Evolutionary conservation across 176 grass and related monocot genomes (phyloP), one percentile per base, ranked within the genome.

Genomic region (Ensete glaucum): DNA sequence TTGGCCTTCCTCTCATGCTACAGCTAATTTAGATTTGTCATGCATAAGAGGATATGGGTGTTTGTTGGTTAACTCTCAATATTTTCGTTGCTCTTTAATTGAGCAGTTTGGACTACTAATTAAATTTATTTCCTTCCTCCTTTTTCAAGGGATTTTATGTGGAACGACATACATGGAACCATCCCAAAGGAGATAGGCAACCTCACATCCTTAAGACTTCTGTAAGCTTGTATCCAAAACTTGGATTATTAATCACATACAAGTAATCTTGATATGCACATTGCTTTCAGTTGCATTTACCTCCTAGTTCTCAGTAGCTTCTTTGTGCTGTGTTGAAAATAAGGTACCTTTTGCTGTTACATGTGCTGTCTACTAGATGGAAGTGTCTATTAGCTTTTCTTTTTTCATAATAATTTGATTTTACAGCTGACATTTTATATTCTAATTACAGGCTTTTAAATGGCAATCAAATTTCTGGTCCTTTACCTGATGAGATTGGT

Each of bases 111-210:
- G 58, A 57, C 34, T 83, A 62, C 9, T 83, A n/a, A 29, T 48
- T 69, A 73, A 72, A 65, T 79, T 52, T 66, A 64, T 63, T 62
- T 53, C 19, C 21, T 63, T 26, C 67, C 19, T 70, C 52, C 3
- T 77, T 77, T 81, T 76, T 20, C 25, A 81, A 99, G 95, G 84
- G 88, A 89, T 71, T 93, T 99, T 70, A 99, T 99, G 95, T 99
- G 95, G 95, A 99, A 99, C 26, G 88, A 84, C 50, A 80, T 99
- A 71, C 86, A n/a, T 84, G 95, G 95, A 69, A 87, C 79, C 65
- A 94, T 99, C 49, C 95, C 95, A 0, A 94, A 84, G 82, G 95
- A 99, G 87, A 78, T 99, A 78, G 95, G 95, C 74, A 91, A 87
- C 52, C 87, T 99, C 67, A 54, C 69, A 66, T 78, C 81, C 13